Evolutionary conservation across 2,329 filamentous ascomycete genomes (phyloP).

Genomic region (Fusarium xyrophilum): DNA sequence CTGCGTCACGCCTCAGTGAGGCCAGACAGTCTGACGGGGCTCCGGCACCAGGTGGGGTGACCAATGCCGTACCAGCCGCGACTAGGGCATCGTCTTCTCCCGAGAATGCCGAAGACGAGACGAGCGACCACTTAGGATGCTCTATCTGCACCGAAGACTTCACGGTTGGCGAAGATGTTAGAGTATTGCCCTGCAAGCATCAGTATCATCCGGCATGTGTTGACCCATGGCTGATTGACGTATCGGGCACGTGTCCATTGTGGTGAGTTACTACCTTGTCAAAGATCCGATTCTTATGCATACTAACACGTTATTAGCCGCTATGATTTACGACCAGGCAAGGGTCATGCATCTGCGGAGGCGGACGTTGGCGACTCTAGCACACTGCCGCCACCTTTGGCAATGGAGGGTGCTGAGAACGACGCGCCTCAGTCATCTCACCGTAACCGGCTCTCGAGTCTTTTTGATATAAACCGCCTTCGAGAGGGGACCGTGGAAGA

Average conservation of each 20-base stretch:
- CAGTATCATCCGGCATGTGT: conserved; percentile 73
- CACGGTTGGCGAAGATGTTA: conserved; percentile 68
- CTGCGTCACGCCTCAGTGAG: conserved; percentile 24
- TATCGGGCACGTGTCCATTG: conserved; percentile 72
- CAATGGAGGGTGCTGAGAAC: conserved; percentile 48
- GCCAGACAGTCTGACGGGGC: conserved; percentile 27
- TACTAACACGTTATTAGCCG: conserved; percentile 52
- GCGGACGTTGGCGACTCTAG: conserved; percentile 33
- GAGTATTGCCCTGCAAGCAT: conserved; percentile 71
- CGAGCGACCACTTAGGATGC: conserved; percentile 60
- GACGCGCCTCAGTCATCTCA: conserved; percentile 46
- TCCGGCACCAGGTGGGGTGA: conserved; percentile 3
- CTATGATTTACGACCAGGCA: conserved; percentile 59
- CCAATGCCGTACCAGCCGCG: conserved; percentile 20
- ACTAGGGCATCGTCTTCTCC: conserved; percentile 26
- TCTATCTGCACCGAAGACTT: conserved; percentile 77
- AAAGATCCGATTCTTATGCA: background rate
- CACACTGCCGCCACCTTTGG: conserved; percentile 52
- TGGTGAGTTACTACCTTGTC: conserved; percentile 59
- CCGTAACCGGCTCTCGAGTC: conserved; percentile 56
- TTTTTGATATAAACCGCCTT: conserved; percentile 64
- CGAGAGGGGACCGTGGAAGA: conserved; percentile 67
- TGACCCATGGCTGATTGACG: conserved; percentile 73
- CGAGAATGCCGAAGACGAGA: conserved; percentile 28
- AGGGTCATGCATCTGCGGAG: conserved; percentile 35